Base-by-base conservation (phyloP, 2,329 filamentous ascomycete species). In the Cladosporium sp. region DNA sequence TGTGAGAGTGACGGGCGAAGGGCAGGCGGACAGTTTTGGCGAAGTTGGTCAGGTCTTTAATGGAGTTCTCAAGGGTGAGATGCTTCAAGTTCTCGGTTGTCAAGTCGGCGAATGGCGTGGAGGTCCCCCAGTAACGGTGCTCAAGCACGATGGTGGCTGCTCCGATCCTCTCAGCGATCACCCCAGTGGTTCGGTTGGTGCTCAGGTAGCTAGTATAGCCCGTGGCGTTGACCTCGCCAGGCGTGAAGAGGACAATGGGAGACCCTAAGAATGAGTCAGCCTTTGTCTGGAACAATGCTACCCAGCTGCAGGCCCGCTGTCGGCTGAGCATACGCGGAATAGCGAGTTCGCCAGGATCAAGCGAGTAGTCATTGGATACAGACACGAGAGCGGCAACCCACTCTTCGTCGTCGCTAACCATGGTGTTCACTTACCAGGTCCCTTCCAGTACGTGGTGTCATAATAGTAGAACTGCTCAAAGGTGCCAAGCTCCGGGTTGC, bases 101-200 rank as follows among this genome's bases (percentile, higher is more conserved):
- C 35, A 81, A 68, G 11, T 74, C 63, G 8, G 68, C 59, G 57
- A 74, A 82, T 0, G 81, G 80, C 2, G 75, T 75, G 6, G 78
- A 82, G 13, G 72, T 70, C 3, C 80, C 80, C 74, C 76, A 83
- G 64, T 80, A 83, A 10, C 80, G 74, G 60, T 83, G 80, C 65
- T 83, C 80, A 32, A 83, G 61, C 51, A 82, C 63, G 31, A 83
- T 64, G 2, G 77, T 73, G 9, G 80, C 80, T 37, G 74, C 80
- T 14, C 75, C 72, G 37, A 82, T 70, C 48, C 74, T 72, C 61
- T 80, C 68, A 1, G 78, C 80, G 53, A 76, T 73, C 4, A 72
- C 60, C 35, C 80, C 80, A 3, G 75, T 74, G 9, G 80, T 65
- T 2, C 73, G 73, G 19, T 63, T 63, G 52, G 78, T 78, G 4